Evolutionary conservation across 345 rosid species (phyloP), one percentile per base, ranked within the genome.

Genomic region (Rubroshorea leprosula): DNA sequence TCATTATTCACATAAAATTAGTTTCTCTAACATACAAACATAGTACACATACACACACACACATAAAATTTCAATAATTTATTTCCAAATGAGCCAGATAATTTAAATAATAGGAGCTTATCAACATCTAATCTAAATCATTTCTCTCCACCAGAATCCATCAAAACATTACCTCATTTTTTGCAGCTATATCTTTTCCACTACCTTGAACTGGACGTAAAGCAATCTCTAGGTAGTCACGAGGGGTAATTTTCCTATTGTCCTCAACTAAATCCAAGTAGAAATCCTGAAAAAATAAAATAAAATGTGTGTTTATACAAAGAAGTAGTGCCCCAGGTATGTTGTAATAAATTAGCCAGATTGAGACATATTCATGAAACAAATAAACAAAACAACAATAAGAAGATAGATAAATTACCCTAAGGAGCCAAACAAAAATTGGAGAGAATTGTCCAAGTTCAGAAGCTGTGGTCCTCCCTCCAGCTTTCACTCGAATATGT

Each of bases 221-320:
- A 43, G 99, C 99, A 75, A 85, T 75, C 76, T 94, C 99, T 39
- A 94, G 63, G 79, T 94, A 94, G 76, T 94, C 99, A 52, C 97
- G 89, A 10, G 97, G 97, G 10, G 87, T 80, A 68, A 94, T 94
- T 77, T 70, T 94, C 50, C 69, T 72, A 68, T 85, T 77, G 52
- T 94, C 97, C 74, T 90, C 99, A 4, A 67, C 87, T 55, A 90
- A 76, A 66, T 87, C 92, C 77, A 87, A 76, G 78, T 87, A 94
- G 62, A 90, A 90, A 71, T 94, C 99, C 99, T 94, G 79, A 66
- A 72, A 25, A n/a, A n/a, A n/a, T n/a, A n/a, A n/a, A 43, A 19
- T 63, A 58, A 54, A 44, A 63, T 49, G 55, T 55, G 39, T n/a
- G 54, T 51, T 53, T 23, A 16, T 46, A 41, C 38, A 48, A n/a